Base-by-base conservation (phyloP, 1,284 basidiomycete species). In the Ceratobasidium sp. region DNA sequence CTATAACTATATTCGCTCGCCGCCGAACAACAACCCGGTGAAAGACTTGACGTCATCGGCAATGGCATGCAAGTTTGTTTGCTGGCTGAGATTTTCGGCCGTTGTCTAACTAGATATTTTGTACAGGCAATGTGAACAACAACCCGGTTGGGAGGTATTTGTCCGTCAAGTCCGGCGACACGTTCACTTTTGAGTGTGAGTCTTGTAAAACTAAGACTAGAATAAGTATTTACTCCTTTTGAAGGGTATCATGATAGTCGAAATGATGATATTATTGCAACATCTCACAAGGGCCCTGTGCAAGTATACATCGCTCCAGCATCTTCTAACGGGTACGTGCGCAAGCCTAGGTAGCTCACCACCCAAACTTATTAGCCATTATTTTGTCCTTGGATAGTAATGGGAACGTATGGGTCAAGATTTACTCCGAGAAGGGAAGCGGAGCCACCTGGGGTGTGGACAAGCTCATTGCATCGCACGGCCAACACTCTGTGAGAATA, bases 401-500 rank as follows among this genome's bases (percentile, higher is more conserved):
- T 28, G 77, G 69, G 39, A 73, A 78, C 56, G 77, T 78, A 18
- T 78, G 77, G 77, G 77, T 78, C 46, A 78, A 78, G 58, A 9
- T 78, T 5, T 78, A 64, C 44, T 69, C 63, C 23, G 26, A 56
- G 26, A 72, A 77, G 53, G 67, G 67, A 4, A 61, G 56, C 44
- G 58, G 63, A 15, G 60, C 66, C n/a, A 77, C 28, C 40, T 77
- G 76, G 76, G 64, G 66, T 12, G 76, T 77, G 9, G 77, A 73
- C 63, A 63, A 78, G 60, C 79, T 79, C 61, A 78, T 79, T 51
- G 69, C 76, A 5, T 68, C 79, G 5, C 79, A 78, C 46, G 79
- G 79, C 15, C 79, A 79, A 64, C 79, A 79, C 64, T 67, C 68
- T 18, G 70, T 79, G 40, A 80, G 71, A 44, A 67, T 79, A 23